A percentile compares a stretch with the other conserved stretches of the same genome.
Conservation (phyloP, 176 grass and related monocot genomes). For the Juncus inflexus region DNA sequence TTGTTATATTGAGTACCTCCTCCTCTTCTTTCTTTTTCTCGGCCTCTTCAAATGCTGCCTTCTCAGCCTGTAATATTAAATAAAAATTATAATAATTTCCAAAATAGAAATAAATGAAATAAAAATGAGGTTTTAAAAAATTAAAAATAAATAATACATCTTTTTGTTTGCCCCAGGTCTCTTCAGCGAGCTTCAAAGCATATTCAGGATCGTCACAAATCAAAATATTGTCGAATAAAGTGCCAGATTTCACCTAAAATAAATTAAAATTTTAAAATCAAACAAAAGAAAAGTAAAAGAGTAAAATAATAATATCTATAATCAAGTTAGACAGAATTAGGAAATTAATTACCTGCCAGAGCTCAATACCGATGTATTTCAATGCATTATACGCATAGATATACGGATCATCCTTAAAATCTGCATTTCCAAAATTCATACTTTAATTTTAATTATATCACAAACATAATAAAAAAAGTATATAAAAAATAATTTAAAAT, state of each 20-base stretch:
- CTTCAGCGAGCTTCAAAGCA: conserved; percentile 55
- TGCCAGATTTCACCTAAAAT: conserved; percentile 59
- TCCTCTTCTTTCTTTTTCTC: conserved; percentile 71
- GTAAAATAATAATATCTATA: background rate
- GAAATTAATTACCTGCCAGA: conserved; percentile 56
- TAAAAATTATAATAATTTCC: conserved; percentile 3
- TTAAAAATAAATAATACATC: conserved; percentile 29
- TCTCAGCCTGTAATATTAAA: conserved; percentile 52
- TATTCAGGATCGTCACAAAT: conserved; percentile 55
- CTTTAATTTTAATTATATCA: background rate
- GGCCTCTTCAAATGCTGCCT: conserved; percentile 65
- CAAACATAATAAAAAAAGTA: background rate
- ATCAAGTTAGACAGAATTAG: background rate
- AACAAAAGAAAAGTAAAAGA: background rate
- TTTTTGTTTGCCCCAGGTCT: conserved; percentile 65
- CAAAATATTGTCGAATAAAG: conserved; percentile 62
- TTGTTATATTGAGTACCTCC: conserved; percentile 31
- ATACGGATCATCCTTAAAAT: conserved; percentile 63
- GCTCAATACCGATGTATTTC: conserved; percentile 64
- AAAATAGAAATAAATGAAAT: background rate
- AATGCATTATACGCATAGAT: conserved; percentile 46
- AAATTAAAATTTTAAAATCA: no score
- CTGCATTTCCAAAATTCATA: conserved; percentile 25
- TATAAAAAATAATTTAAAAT: background rate
- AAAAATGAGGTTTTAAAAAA: background rate